Base-by-base conservation (phyloP, 306 rosid genomes). In the Cucurbita maxima region DNA sequence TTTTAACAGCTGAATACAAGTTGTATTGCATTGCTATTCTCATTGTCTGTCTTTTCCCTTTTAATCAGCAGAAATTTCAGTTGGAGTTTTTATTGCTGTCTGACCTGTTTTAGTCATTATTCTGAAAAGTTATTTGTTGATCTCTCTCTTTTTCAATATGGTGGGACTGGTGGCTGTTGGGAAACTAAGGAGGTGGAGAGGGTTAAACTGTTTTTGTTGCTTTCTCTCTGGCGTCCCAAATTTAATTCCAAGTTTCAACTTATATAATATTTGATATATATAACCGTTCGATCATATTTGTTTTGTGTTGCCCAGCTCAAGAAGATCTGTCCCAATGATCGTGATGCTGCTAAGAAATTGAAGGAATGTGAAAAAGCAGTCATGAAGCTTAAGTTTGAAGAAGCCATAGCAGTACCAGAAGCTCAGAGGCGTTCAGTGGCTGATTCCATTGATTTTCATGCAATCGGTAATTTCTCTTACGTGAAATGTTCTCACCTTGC, bases 281-380 rank as follows among this genome's bases (percentile, higher is more conserved):
- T 15, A 63, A n/a, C 53, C 3, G 37, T 69, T 8, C 15, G 38
- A 69, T 14, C 5, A 45, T 4, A 4, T 76, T 73, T 44, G 57
- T 78, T 83, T 67, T 30, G n/a, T 75, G 81, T 68, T 76, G 76
- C 67, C 41, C 77, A 95, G 99, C 92, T 95, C 72, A 95, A 91
- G 81, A 95, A 79, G 84, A 82, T 95, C 59, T 79, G 85, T 76
- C 99, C 99, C 71, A 91, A 88, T 83, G 99, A 95, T 85, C 92
- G 90, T 60, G 99, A 95, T 79, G 99, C 99, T 66, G 34, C 89
- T 69, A 89, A 84, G 91, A 95, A 91, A 77, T 81, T 91, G 88
- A 95, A 83, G 86, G 99, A 95, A 88, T 95, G 99, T 76, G 97
- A 95, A 86, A 95, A 95, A 68, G 97, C 92, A 52, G 99, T 95